Evolutionary conservation across 768 basidiomycete genomes (phyloP).

Genomic region (Strobilomyces confusus): DNA sequence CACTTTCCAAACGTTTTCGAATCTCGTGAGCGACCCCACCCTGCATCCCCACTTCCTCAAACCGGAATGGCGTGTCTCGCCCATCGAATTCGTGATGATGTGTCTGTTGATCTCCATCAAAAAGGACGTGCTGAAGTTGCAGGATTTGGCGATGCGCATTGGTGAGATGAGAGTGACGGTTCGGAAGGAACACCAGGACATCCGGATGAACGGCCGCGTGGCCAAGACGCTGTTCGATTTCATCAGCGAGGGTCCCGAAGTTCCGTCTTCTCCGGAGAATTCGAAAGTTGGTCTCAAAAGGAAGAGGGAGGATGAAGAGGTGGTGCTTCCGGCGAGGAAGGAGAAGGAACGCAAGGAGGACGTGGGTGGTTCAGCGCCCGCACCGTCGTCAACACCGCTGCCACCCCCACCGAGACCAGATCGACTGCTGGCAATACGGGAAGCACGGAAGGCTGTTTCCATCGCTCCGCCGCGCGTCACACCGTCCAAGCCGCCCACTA

Average conservation of each 20-base stretch:
- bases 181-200: conserved; percentile 54
- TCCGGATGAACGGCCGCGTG: conserved; percentile 60
- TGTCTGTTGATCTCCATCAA: conserved; percentile 51
- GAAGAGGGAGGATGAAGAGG: conserved; percentile 26
- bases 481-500: not conserved
- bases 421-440: conserved; percentile 9
- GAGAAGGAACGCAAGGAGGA: conserved; percentile 18
- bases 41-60: conserved; percentile 37
- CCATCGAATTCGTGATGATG: conserved; percentile 63
- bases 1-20: conserved; percentile 46
- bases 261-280: not conserved
- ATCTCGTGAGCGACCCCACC: conserved; percentile 39
- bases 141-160: conserved; percentile 43
- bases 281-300: conserved; percentile 11
- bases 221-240: conserved; percentile 53
- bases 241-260: conserved; percentile 30
- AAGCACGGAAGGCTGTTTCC: conserved; percentile 14
- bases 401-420: conserved; percentile 21
- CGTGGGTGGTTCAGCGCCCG: not conserved
- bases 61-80: conserved; percentile 50
- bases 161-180: conserved; percentile 51
- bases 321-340: not conserved
- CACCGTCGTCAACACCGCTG: not conserved
- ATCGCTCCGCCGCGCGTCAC: conserved; percentile 14
- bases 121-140: conserved; percentile 36